These are phyloP conservation scores for Aspergillus sp. DNA, from an alignment of 2,329 filamentous ascomycete species.

Conservation along the genomic window DNA sequence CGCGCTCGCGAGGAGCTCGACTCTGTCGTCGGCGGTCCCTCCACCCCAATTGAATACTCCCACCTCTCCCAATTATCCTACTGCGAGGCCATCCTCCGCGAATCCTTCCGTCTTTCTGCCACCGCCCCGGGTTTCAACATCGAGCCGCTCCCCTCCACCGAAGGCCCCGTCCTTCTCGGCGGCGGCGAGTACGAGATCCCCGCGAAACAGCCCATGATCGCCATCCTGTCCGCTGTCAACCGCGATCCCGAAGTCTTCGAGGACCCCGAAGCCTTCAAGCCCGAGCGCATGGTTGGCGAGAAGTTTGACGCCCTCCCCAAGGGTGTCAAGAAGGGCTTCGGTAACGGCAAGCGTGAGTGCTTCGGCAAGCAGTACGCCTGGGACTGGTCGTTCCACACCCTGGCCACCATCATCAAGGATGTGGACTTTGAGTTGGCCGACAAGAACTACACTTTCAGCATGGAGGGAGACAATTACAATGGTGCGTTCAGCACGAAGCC, in stretches of 20 bases:
- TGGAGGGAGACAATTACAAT: slow-evolving; percentile 30
- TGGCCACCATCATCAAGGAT: slow-evolving; percentile 63
- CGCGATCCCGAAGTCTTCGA: slow-evolving; percentile 60
- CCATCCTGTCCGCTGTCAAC: slow-evolving; percentile 55
- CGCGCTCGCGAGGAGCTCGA: slow-evolving; percentile 67
- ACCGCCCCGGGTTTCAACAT: slow-evolving; percentile 57
- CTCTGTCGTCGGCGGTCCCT: slow-evolving; percentile 18
- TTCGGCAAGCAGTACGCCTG: slow-evolving; percentile 70
- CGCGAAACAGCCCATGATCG: slow-evolving; percentile 48
- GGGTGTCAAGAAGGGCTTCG: slow-evolving; percentile 66
- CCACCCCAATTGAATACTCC: slow-evolving; percentile 32
- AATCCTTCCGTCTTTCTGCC: slow-evolving; percentile 60
- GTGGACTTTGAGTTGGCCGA: slow-evolving; percentile 64
- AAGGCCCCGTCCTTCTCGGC: slow-evolving; percentile 47
- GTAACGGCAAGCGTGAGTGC: slow-evolving; percentile 65
- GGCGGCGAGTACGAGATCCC: slow-evolving; percentile 59
- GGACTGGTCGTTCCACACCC: slow-evolving; percentile 63
- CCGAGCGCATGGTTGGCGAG: slow-evolving; percentile 69
- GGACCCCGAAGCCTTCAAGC: slow-evolving; percentile 61
- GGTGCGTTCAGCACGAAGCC: slow-evolving; percentile 52
- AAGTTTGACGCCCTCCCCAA: slow-evolving; percentile 61
- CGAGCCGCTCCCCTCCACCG: slow-evolving; percentile 43
- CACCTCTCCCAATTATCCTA: slow-evolving; percentile 64
- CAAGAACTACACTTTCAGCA: slow-evolving; percentile 39
- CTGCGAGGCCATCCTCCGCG: slow-evolving; percentile 60